A percentile compares a stretch with the other conserved stretches of the same genome.
These are phyloP conservation scores for Sporisorium sorghi DNA, from an alignment of 1,284 basidiomycete species.

Conservation along the genomic window DNA sequence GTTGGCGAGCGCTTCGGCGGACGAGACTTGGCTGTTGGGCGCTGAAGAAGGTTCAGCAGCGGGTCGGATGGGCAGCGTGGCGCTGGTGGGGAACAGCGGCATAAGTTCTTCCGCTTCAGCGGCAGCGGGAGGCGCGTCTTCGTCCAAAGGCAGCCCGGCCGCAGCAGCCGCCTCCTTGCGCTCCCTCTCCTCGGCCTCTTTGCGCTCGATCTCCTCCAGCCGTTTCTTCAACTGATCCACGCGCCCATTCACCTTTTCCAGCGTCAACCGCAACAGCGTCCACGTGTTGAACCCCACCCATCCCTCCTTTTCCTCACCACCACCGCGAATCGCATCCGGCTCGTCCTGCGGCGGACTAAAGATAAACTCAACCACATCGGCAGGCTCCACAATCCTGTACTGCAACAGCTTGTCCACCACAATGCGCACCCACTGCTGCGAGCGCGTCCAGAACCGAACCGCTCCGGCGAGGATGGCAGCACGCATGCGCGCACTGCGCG, in stretches of 20 bases:
- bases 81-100: slow-evolving; percentile 52
- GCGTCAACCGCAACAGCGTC: slow-evolving; percentile 57
- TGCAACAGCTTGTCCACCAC: slow-evolving; percentile 98
- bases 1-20: slow-evolving; percentile 44
- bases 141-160: slow-evolving; percentile 33
- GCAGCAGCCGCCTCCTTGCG: slow-evolving; percentile 48
- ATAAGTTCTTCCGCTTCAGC: slow-evolving; percentile 29
- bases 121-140: neutral
- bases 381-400: slow-evolving; percentile 95
- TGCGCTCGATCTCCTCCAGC: slow-evolving; percentile 48
- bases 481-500: slow-evolving; percentile 72
- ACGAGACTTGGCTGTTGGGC: slow-evolving; percentile 32
- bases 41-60: neutral
- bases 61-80: slow-evolving; percentile 35
- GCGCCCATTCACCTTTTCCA: slow-evolving; percentile 68
- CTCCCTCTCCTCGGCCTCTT: slow-evolving; percentile 51
- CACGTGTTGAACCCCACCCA: slow-evolving; percentile 65
- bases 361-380: slow-evolving; percentile 87
- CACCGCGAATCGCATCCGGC: slow-evolving; percentile 5
- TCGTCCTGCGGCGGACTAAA: slow-evolving; percentile 73
- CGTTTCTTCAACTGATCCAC: slow-evolving; percentile 64
- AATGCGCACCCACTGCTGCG: slow-evolving; percentile 74
- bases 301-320: slow-evolving; percentile 30
- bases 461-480: slow-evolving; percentile 76
- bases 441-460: slow-evolving; percentile 77